A percentile compares a stretch with the other conserved stretches of the same genome.
phyloP scores from a whole-genome alignment of 2,329 filamentous ascomycete species.

The Colletotrichum tofieldiae region DNA sequence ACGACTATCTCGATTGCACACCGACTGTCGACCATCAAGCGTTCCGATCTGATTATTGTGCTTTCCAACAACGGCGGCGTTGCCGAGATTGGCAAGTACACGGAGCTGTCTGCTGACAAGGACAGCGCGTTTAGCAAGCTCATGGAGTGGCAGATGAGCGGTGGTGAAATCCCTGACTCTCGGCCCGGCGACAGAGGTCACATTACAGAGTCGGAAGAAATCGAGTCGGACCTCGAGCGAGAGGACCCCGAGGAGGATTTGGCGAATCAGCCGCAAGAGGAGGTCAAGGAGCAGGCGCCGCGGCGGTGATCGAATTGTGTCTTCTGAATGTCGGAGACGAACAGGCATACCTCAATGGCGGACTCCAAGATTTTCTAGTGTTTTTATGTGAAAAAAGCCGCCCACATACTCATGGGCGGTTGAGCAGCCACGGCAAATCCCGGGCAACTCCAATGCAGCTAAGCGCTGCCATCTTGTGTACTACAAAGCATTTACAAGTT shows the following conservation, averaged over 20 bases:
- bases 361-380: slow-evolving; percentile 6
- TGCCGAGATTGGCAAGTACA: slow-evolving; percentile 90
- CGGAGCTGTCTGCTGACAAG: slow-evolving; percentile 79
- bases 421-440: slow-evolving; percentile 13
- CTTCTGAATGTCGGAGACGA: background rate
- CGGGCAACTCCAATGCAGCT: slow-evolving; percentile 3
- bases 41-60: slow-evolving; percentile 94
- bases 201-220: slow-evolving; percentile 68
- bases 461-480: slow-evolving; percentile 20
- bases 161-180: slow-evolving; percentile 73
- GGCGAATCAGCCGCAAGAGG: slow-evolving; percentile 34
- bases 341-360: background rate
- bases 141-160: slow-evolving; percentile 99
- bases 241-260: slow-evolving; percentile 47
- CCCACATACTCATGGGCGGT: background rate
- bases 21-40: slow-evolving; percentile 94
- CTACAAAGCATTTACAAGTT: slow-evolving; percentile 13
- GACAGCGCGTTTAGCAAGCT: slow-evolving; percentile 92
- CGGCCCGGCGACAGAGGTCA: slow-evolving; percentile 53
- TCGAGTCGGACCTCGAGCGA: slow-evolving; percentile 65
- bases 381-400: slow-evolving; percentile 23
- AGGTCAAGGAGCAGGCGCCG: slow-evolving; percentile 36
- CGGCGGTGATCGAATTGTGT: slow-evolving; percentile 5
- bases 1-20: slow-evolving; percentile 99
- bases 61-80: slow-evolving; percentile 89